Evolutionary conservation across 179 eudicot species (phyloP).

Genomic region (Beta lomatogona): DNA sequence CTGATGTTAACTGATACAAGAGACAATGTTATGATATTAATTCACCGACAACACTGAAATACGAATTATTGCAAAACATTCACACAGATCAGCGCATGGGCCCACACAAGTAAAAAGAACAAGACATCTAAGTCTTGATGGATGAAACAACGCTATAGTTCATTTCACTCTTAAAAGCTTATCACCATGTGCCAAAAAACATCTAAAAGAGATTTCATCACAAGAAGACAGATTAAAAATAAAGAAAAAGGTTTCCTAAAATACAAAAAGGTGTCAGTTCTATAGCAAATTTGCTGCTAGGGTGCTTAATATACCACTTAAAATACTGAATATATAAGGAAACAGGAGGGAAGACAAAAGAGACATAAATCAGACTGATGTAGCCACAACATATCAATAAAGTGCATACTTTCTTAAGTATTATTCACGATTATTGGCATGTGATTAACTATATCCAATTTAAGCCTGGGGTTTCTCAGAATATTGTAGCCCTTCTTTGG

Average conservation of each 20-base stretch:
- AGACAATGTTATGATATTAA: not conserved
- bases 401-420: not conserved
- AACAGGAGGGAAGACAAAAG: not conserved
- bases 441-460: not conserved
- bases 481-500: not conserved
- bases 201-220: not conserved
- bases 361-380: not conserved
- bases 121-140: not conserved
- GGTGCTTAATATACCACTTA: not conserved
- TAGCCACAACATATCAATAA: no score
- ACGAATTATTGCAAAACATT: not conserved
- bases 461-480: not conserved
- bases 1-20: constrained; percentile 49
- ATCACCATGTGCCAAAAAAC: not conserved
- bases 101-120: not conserved
- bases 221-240: not conserved
- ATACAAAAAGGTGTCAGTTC: not conserved
- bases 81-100: constrained; percentile 6
- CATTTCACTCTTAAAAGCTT: not conserved
- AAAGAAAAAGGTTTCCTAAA: not conserved
- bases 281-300: not conserved
- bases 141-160: no score
- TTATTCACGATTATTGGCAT: not conserved
- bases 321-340: not conserved
- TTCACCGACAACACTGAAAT: not conserved